Evolutionary conservation across 768 basidiomycete genomes (phyloP).

Genomic region (Pulveroboletus sp.): DNA sequence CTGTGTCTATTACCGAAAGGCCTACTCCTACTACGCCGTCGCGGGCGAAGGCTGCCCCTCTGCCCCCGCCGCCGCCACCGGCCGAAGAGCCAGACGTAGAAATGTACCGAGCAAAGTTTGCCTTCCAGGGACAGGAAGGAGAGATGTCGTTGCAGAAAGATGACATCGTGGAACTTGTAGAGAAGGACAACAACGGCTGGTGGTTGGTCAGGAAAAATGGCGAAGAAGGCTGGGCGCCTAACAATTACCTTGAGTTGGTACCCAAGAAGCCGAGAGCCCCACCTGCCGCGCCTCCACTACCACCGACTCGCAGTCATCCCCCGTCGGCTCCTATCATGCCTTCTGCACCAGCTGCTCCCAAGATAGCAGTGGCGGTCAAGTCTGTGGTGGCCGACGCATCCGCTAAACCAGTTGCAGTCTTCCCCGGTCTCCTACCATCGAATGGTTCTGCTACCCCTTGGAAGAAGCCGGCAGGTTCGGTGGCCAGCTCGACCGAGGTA

Average conservation of each 20-base stretch:
- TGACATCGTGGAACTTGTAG: conserved; percentile 85
- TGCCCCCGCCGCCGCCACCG: conserved; percentile 55
- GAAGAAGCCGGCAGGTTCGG: conserved; percentile 53
- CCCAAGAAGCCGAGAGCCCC: conserved; percentile 63
- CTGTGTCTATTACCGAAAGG: conserved; percentile 31
- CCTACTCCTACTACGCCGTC: conserved; percentile 30
- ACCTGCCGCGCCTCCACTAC: conserved; percentile 70
- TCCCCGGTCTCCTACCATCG: conserved; percentile 67
- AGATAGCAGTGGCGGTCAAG: conserved; percentile 34
- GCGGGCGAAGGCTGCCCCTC: conserved; percentile 38
- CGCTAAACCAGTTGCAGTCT: conserved; percentile 81
- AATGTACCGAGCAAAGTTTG: conserved; percentile 83
- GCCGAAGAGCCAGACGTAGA: conserved; percentile 64
- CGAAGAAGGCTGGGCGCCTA: conserved; percentile 92
- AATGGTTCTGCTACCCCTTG: conserved; percentile 74
- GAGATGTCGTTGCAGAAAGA: conserved; percentile 91
- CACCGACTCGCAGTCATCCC: conserved; percentile 50
- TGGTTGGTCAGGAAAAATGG: conserved; percentile 89
- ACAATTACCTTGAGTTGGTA: conserved; percentile 85
- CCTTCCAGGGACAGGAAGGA: conserved; percentile 90
- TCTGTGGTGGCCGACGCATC: conserved; percentile 53
- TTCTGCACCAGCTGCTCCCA: conserved; percentile 34
- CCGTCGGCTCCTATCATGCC: conserved; percentile 40
- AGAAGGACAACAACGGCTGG: conserved; percentile 96
- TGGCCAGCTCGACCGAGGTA: conserved; percentile 32